phyloP scores from a whole-genome alignment of 345 rosid genomes.

The Reutealis trisperma region DNA sequence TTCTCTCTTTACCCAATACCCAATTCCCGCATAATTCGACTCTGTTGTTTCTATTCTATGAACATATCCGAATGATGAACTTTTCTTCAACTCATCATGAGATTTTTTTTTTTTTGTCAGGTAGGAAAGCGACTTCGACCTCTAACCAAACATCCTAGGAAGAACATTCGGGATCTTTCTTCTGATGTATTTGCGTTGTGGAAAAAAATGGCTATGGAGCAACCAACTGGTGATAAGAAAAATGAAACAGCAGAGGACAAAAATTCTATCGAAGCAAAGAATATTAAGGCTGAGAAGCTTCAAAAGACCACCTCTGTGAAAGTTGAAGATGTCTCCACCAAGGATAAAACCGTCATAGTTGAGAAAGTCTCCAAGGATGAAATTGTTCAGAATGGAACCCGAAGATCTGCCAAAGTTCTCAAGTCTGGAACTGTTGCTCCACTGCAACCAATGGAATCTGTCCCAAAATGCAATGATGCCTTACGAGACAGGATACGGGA shows the following conservation, averaged over 20 bases:
- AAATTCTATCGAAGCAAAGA: not conserved
- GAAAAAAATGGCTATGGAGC: not conserved
- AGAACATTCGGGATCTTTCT: slow-evolving; percentile 17
- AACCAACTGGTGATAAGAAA: not conserved
- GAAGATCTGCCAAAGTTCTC: not conserved
- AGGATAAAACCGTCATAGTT: not conserved
- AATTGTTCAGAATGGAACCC: not conserved
- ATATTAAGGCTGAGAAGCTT: not conserved
- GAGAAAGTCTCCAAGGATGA: not conserved
- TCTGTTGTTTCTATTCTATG: too few relatives aligned
- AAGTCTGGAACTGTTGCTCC: not conserved
- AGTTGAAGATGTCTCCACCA: not conserved
- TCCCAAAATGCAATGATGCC: not conserved
- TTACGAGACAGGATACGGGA: slow-evolving; percentile 9
- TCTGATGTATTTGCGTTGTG: slow-evolving; percentile 14
- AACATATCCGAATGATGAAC: not conserved
- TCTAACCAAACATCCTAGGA: slow-evolving; percentile 22
- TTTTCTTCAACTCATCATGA: not conserved
- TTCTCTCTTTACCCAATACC: too few relatives aligned
- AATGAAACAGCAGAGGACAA: not conserved
- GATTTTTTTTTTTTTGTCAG: slow-evolving; percentile 1
- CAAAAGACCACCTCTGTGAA: not conserved
- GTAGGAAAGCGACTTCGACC: slow-evolving; percentile 25
- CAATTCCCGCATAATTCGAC: too few relatives aligned
- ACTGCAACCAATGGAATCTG: not conserved